These are phyloP conservation scores for Coemansia sp. DNA, from an alignment of 371 early-diverging fungal genomes.

Conservation along the genomic window DNA sequence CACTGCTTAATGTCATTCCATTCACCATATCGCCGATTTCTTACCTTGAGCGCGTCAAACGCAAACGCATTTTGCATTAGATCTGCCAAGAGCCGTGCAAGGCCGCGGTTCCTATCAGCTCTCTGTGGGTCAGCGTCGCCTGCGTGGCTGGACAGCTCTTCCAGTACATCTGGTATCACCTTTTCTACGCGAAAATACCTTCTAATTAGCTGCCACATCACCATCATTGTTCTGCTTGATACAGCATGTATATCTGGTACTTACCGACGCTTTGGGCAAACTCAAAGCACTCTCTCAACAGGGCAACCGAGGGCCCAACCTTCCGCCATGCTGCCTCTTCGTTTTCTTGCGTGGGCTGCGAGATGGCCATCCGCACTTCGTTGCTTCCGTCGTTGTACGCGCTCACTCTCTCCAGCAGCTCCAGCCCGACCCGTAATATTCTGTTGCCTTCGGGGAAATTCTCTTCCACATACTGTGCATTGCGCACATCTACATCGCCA, in stretches of 20 bases:
- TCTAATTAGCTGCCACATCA: neutral
- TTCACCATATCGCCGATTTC: neutral
- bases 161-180: constrained; percentile 70
- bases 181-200: constrained; percentile 56
- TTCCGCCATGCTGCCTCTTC: constrained; percentile 86
- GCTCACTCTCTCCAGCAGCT: constrained; percentile 31
- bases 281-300: constrained; percentile 76
- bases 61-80: constrained; percentile 82
- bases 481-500: constrained; percentile 29
- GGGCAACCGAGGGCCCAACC: constrained; percentile 72
- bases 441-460: constrained; percentile 29
- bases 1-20: neutral
- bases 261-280: constrained; percentile 69
- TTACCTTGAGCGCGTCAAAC: constrained; percentile 87
- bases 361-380: constrained; percentile 70
- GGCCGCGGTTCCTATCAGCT: constrained; percentile 71
- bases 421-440: constrained; percentile 19
- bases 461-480: constrained; percentile 27
- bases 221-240: neutral
- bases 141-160: constrained; percentile 73
- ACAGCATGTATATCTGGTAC: constrained; percentile 2
- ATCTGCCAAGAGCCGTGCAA: constrained; percentile 75
- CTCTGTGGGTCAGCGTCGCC: constrained; percentile 56
- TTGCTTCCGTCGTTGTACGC: constrained; percentile 39
- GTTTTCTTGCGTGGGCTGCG: constrained; percentile 71